Base-by-base conservation (phyloP, 805 yeast genomes). In the Teunomyces gatunensis region DNA sequence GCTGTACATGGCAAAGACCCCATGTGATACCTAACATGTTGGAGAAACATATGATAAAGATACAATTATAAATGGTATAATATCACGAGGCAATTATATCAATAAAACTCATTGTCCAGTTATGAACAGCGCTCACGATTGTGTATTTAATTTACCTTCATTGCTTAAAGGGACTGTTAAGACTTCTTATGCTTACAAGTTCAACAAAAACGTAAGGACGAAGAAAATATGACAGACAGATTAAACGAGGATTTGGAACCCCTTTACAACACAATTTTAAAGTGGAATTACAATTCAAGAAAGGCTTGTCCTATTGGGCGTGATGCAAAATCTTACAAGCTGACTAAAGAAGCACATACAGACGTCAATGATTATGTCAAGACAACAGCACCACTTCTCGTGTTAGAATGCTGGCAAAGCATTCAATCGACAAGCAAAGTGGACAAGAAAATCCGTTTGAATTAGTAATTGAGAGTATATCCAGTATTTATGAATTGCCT, bases 341-440 rank as follows among this genome's bases (percentile, higher is more conserved):
- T 70, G 0, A 84, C 88, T 5, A 77, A 79, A 25, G 82, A 82
- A 53, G 57, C 65, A 1, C 94, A 88, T 59, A 47, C 57, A 0
- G 69, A 78, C 44, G 81, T 83, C 4, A 71, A 68, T 12, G 89
- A 86, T 2, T 94, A 95, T 59, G 78, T 78, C 42, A 70, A 73
- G 30, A 74, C 79, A 1, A 85, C 89, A 64, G 87, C 84, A 54
- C 99, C 99, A 0, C 72, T 94, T 39, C 69, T 94, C 39, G 68
- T 91, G 61, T 67, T 92, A 35, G 99, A 94, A 67, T 87, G 96
- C 53, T 95, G 98, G 97, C 96, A 91, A 59, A 86, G 89, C 0
- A 79, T 94, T 23, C 85, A 83, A 54, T 76, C 88, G 4, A 82
- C 0, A 83, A 86, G 52, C 81, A 80, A 43, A 80, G 87, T 13